Percentiles rank a stretch among this genome's conserved stretches.
phyloP scores from a whole-genome alignment of 1,284 basidiomycete genomes.

The Kalmanozyma brasiliensis region DNA sequence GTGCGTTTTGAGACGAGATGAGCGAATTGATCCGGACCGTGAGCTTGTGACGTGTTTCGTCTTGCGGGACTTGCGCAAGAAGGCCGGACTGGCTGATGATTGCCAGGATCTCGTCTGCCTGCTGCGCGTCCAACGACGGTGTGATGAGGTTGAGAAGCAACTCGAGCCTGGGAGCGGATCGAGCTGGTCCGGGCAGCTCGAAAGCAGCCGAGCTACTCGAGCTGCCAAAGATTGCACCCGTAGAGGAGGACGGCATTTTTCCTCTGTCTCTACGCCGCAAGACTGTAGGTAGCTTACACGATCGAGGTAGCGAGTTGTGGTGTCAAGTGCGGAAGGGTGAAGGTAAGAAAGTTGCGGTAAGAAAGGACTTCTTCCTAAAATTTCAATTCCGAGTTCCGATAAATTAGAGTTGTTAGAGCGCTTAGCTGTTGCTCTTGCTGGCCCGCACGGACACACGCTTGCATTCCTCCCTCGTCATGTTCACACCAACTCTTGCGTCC shows the following conservation, averaged over 20 bases:
- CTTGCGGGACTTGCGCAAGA: constrained; percentile 12
- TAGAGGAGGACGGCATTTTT: constrained; percentile 4
- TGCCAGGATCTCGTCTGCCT: constrained; percentile 21
- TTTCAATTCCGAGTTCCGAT: constrained; percentile 27
- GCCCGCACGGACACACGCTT: constrained; percentile 17
- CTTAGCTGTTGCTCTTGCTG: constrained; percentile 1
- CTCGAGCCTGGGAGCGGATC: constrained; percentile 27
- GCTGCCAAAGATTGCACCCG: constrained; percentile 7
- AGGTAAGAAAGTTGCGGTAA: neutral
- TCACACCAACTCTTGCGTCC: neutral
- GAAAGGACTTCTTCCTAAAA: constrained; percentile 3
- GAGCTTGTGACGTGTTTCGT: constrained; percentile 46
- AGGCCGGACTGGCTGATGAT: constrained; percentile 38
- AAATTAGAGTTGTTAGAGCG: constrained; percentile 3
- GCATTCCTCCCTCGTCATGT: neutral
- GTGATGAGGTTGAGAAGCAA: constrained; percentile 35
- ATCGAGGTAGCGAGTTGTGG: too few relatives aligned
- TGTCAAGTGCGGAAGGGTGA: neutral
- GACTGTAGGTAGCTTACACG: too few relatives aligned
- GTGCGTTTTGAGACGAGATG: constrained; percentile 41
- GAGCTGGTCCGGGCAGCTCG: constrained; percentile 29
- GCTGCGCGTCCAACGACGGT: constrained; percentile 11
- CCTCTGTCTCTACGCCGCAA: too few relatives aligned
- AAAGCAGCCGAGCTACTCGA: constrained; percentile 5
- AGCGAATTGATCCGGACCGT: constrained; percentile 44